Base-by-base conservation (phyloP, 2,329 filamentous ascomycete genomes). In the Dendrostoma leiphaemia region DNA sequence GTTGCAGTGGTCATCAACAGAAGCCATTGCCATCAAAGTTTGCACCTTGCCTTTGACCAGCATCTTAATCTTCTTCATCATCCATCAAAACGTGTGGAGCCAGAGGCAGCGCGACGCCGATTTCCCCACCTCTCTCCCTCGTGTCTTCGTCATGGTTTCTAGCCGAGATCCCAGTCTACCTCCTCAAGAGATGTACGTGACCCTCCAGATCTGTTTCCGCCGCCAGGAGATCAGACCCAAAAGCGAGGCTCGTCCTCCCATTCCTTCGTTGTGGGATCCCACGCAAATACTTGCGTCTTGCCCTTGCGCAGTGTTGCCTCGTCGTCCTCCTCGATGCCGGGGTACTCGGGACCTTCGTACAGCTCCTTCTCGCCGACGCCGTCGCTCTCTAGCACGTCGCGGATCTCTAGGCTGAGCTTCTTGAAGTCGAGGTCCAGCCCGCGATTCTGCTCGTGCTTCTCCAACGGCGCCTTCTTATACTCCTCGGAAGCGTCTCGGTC, bases 391-490 rank as follows among this genome's bases (percentile, higher is more conserved):
- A 62, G 53, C 34, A 57, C 34, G 23, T 57, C 38, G 8, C 51
- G 54, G 23, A 52, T 57, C 24, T 47, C 43, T 13, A 58, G 17
- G 53, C 49, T 46, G 32, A 65, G 21, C 19, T 37, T 15, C 43
- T 38, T 55, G 9, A 62, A 46, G 19, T 56, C 54, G 13, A 65
- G 48, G 23, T 62, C 61, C 7, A 61, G 19, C 10, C 24, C 26
- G 31, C 28, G 35, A 29, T 61, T 62, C 23, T 40, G 31, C 15
- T 31, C 47, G 28, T 62, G 58, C 12, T 24, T 44, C 38, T 28
- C n/a, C 21, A 43, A 5, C 15, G 28, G 28, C 13, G 28, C 32
- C 15, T 51, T 34, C 12, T 44, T 41, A 7, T 57, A 8, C 4
- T 46, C 29, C 10, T 28, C n/a, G 19, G 46, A 23, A 6, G 47